Evolutionary conservation across 805 yeast genomes (phyloP), one percentile per base, ranked within the genome.

Genomic region (Cyberlindnera subsufficiens): DNA sequence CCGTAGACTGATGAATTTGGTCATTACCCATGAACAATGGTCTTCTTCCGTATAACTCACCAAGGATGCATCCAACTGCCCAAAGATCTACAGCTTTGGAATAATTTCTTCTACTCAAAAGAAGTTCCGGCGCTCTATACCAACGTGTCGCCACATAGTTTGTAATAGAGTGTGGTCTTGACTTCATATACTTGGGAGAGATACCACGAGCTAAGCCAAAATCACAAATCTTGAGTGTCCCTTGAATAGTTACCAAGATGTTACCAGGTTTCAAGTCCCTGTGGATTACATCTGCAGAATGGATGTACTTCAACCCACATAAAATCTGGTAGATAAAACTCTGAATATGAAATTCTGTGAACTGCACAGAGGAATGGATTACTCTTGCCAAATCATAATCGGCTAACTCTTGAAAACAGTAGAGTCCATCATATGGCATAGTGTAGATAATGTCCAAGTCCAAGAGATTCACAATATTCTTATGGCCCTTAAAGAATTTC

Each of bases 231-330:
- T 90, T 90, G 38, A 90, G 65, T 5, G 63, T 68, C 0, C 98
- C 97, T 42, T 78, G 80, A 2, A 77, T 61, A 5, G 87, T 78
- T 16, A 89, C 85, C 43, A 90, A 67, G 4, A 90, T 81, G 59
- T 90, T 90, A 0, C 95, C 95, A 0, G 97, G 97, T 62, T 90
- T 90, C 49, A 90, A 72, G 59, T 90, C 98, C 43, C 98, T 72
- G 60, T 90, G 98, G 42, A 90, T 82, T 9, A 90, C 95, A 52
- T 86, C 89, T 1, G 96, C 96, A 6, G 93, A 80, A 62, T 90
- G 98, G 39, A 90, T 83, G 56, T 87, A 90, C 58, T 86, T 85
- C 36, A 90, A 65, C 0, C 96, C 98, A 62, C 95, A 85, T 30
- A 88, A 64, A 2, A 90, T 76, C 61, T 90, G 97, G 58, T 88